These are phyloP conservation scores for Ophiostoma tasmaniense DNA, from an alignment of 2,329 filamentous ascomycete genomes.

Conservation along the genomic window DNA sequence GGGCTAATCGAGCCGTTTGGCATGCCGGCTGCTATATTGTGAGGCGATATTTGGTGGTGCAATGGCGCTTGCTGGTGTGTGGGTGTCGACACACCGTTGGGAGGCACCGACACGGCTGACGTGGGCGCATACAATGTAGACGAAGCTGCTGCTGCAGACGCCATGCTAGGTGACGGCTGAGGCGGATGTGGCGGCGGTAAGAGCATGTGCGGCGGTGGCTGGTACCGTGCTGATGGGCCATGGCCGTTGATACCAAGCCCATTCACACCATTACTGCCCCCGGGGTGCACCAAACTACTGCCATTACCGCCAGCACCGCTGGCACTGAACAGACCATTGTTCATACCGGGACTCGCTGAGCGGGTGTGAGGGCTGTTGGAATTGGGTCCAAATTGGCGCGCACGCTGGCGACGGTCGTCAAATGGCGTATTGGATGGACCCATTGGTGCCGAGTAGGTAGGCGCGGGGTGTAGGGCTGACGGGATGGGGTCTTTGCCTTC, in stretches of 20 bases:
- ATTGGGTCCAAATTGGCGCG: conserved; percentile 11
- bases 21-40: background rate
- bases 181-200: conserved; percentile 16
- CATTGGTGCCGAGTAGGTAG: conserved; percentile 16
- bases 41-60: background rate
- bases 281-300: background rate
- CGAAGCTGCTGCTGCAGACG: background rate
- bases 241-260: conserved; percentile 10
- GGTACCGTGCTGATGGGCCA: background rate
- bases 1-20: background rate
- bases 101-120: background rate
- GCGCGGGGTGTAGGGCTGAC: conserved; percentile 20
- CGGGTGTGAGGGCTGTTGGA: conserved; percentile 11
- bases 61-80: background rate
- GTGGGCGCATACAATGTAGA: background rate
- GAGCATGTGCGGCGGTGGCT: conserved; percentile 7
- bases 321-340: background rate
- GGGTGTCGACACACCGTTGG: conserved; percentile 5
- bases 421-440: conserved; percentile 19
- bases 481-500: conserved; percentile 31
- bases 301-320: background rate
- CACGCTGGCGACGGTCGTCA: conserved; percentile 17
- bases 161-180: background rate
- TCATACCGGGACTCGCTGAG: conserved; percentile 16
- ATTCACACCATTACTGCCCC: background rate